Evolutionary conservation across 148 eudicot genomes (phyloP), one percentile per base, ranked within the genome.

Genomic region (Chenopodium formosanum): DNA sequence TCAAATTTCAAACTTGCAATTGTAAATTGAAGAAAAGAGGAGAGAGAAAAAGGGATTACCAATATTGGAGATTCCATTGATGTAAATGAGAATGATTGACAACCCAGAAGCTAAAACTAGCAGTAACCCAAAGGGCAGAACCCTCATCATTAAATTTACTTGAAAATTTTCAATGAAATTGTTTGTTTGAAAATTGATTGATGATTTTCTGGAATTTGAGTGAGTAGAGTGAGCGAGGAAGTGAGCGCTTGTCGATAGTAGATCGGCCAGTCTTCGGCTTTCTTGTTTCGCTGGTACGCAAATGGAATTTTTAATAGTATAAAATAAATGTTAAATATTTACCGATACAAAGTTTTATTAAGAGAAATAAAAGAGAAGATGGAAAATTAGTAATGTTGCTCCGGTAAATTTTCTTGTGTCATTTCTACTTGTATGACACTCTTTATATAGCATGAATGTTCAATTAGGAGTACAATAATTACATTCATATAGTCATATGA

Each of bases 101-200:
- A 94, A 68, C 17, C 98, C 95, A 83, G 97, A 91, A 27, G 84
- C 76, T 79, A 94, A 85, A 79, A 95, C 93, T 75, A 93, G 82
- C 6, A 88, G 74, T 62, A 94, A 89, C 34, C 92, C 94, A 77
- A 94, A 87, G 68, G 89, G 93, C 65, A 94, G 83, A 25, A 93
- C 86, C 92, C 87, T 91, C 98, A 94, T 94, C 83, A 40, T 86
- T 82, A 13, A 50, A 50, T 10, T 50, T 2, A 50, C 13, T 50
- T 50, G 14, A 2, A 11, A 9, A 2, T 1, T 50, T 48, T 8
- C 11, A 2, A 12, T 50, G 4, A 11, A 48, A 50, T 50, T 50
- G 53, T 50, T 40, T 50, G 13, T 2, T 9, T 50, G 53, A 50
- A 50, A 13, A 2, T 50, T 50, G 53, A 19, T 14, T 2, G 4